These are phyloP conservation scores for Singerocomus rubriflavus DNA, from an alignment of 1,284 basidiomycete genomes.

Conservation along the genomic window DNA sequence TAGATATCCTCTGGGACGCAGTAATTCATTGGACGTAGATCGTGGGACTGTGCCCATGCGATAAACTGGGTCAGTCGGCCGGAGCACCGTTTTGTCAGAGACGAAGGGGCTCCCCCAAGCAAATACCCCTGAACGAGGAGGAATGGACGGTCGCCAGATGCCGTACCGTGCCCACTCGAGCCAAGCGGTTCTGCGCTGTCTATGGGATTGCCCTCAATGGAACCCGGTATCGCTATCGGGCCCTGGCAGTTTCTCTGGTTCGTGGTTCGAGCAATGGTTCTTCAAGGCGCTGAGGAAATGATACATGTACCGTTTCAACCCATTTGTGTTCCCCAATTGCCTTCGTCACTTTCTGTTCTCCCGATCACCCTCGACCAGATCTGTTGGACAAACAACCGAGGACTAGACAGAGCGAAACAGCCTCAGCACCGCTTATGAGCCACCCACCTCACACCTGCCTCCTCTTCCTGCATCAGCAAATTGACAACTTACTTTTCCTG, in stretches of 20 bases:
- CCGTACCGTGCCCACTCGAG: conserved; percentile 45
- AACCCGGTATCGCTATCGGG: conserved; percentile 9
- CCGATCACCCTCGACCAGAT: no score
- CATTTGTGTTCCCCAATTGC: no score
- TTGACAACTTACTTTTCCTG: no score
- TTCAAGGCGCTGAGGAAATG: conserved; percentile 8
- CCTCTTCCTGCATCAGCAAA: no score
- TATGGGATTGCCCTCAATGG: conserved; percentile 7
- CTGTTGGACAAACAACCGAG: no score
- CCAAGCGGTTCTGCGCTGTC: conserved; percentile 36
- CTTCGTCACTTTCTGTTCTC: no score
- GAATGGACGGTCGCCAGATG: conserved; percentile 37
- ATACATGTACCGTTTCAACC: conserved; percentile 6
- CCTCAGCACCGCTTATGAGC: no score
- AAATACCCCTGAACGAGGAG: conserved; percentile 42
- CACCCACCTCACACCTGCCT: no score
- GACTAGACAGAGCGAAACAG: no score
- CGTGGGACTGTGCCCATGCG: conserved; percentile 34
- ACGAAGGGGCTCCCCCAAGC: conserved; percentile 45
- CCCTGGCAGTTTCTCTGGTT: neutral
- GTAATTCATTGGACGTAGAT: conserved; percentile 38
- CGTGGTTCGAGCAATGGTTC: neutral
- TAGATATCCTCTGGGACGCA: conserved; percentile 43
- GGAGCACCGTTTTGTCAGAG: conserved; percentile 36
- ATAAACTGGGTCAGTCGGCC: conserved; percentile 36